Evolutionary conservation across 306 rosid genomes (phyloP), one percentile per base, ranked within the genome.

Genomic region (Vigna nakashimae): DNA sequence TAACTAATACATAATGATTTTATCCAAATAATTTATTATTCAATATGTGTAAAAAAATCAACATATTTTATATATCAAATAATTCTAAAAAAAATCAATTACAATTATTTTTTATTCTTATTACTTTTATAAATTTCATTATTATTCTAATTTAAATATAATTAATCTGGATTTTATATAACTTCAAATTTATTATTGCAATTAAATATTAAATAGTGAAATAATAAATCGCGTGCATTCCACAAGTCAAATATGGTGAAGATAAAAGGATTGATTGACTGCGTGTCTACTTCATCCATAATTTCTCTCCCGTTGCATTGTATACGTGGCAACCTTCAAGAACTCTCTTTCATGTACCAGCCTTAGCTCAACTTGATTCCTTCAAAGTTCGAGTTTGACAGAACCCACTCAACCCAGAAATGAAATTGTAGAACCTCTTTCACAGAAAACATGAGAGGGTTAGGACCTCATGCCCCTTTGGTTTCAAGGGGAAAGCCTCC

Each of bases 401-500:
- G 46, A 51, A 68, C 73, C 79, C 82, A 79, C 20, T 40, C 26
- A 59, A 52, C 76, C 78, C 65, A 82, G 73, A 32, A 73, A 90
- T 91, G 96, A 79, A 80, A 75, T 53, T 85, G 52, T 91, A 83
- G 84, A 49, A 67, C 14, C 62, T 49, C 49, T 75, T 69, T 64
- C 20, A 57, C 17, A 7, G 46, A 34, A 73, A 80, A 13, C 69
- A 94, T 94, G 99, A 85, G 83, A 76, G 93, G 91, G 13, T 84
- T 92, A 76, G 88, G 85, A 82, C 77, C 82, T 85, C 89, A 65
- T 7, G 62, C 87, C 55, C 91, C 88, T 38, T 76, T 84, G 76
- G 49, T 89, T 85, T 78, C 97, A 46, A 90, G 88, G 84, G 88
- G 71, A 71, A 92, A 92, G 80, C 90, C 90, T 85, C 93, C 96